Evolutionary conservation across 1,284 basidiomycete species (phyloP).

Genomic region (Meripilus lineatus): DNA sequence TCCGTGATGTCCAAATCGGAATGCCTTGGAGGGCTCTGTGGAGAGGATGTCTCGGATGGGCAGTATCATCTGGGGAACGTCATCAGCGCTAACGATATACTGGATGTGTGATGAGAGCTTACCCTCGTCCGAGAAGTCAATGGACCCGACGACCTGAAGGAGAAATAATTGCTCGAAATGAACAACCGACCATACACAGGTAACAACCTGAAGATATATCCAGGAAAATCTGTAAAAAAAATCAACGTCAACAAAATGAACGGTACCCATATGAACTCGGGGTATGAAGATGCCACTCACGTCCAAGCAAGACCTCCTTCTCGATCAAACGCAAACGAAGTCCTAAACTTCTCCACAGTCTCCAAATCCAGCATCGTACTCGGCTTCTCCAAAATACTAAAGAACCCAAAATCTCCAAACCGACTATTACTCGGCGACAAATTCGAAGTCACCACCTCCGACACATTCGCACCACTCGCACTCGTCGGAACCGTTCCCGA

Average conservation of each 20-base stretch:
- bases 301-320: conserved; percentile 80
- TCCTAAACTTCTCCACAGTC: conserved; percentile 70
- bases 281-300: conserved; percentile 45
- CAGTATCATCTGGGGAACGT: conserved; percentile 80
- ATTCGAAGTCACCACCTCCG: conserved; percentile 56
- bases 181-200: conserved; percentile 86
- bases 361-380: conserved; percentile 59
- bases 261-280: conserved; percentile 3
- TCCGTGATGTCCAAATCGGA: conserved; percentile 85
- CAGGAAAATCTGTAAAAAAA: conserved; percentile 67
- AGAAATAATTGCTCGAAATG: conserved; percentile 84
- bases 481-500: conserved; percentile 14
- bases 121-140: conserved; percentile 76
- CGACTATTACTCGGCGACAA: conserved; percentile 31
- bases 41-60: conserved; percentile 87
- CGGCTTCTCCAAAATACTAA: conserved; percentile 70
- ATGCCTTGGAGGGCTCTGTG: conserved; percentile 81
- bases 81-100: background rate
- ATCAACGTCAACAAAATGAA: background rate
- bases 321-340: conserved; percentile 82
- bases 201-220: conserved; percentile 81
- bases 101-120: conserved; percentile 21
- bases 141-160: conserved; percentile 82
- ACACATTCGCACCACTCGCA: conserved; percentile 26
- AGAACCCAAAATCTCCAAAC: conserved; percentile 55